Conservation (phyloP, 192 early-diverging fungal species). For the Polychytrium aggregatum region DNA sequence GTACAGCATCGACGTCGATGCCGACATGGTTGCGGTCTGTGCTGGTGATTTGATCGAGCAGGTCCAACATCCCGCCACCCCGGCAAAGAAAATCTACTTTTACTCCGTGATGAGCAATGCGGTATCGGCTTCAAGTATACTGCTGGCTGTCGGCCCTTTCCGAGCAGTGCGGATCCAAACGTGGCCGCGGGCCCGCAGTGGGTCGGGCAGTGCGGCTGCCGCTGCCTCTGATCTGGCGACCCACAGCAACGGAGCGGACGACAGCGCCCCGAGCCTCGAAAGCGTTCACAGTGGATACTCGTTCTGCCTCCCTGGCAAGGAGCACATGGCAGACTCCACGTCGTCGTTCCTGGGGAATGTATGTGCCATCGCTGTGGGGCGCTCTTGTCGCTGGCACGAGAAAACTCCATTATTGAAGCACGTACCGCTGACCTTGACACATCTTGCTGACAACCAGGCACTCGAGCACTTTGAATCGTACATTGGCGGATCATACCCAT, state of each 20-base stretch:
- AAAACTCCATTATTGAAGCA: conserved; percentile 3
- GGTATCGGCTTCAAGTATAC: conserved; percentile 18
- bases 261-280: no score
- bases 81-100: conserved; percentile 14
- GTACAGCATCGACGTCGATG: conserved; percentile 2
- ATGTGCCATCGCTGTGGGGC: neutral
- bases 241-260: neutral
- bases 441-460: conserved; percentile 29
- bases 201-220: conserved; percentile 4
- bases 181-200: conserved; percentile 1
- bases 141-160: conserved; percentile 32
- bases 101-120: conserved; percentile 16
- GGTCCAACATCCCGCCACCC: conserved; percentile 8
- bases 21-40: conserved; percentile 23
- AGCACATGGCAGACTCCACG: neutral
- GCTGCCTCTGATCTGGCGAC: neutral
- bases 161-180: conserved; percentile 7
- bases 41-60: conserved; percentile 25
- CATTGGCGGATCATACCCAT: conserved; percentile 75
- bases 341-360: no score
- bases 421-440: neutral
- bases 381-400: neutral
- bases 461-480: conserved; percentile 80
- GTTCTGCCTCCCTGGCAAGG: neutral
- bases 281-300: neutral